Evolutionary conservation across 2,329 filamentous ascomycete genomes (phyloP).

Genomic region (Ophiosphaerella herpotricha): DNA sequence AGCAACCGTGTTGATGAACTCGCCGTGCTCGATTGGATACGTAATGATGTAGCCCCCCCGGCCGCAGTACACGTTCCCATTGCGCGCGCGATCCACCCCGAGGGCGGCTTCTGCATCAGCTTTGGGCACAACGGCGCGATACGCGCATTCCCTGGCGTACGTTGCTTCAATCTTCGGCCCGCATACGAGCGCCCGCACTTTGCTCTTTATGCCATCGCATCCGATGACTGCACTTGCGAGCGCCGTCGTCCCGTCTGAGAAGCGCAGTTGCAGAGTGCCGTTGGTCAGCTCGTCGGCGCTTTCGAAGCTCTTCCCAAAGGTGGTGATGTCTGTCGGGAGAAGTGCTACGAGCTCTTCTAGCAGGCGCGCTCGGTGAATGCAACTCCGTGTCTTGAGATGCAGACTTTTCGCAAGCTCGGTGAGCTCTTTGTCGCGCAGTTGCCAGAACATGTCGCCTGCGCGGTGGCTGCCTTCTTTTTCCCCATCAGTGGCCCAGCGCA

Average conservation of each 20-base stretch:
- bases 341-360: conserved; percentile 27
- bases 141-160: conserved; percentile 64
- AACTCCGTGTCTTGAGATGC: conserved; percentile 19
- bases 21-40: conserved; percentile 63
- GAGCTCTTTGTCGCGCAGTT: conserved; percentile 16
- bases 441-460: conserved; percentile 22
- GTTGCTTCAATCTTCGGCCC: conserved; percentile 47
- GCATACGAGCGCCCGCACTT: conserved; percentile 57
- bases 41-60: conserved; percentile 62
- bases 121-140: conserved; percentile 65
- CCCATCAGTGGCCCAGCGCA: conserved; percentile 24
- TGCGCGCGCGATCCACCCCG: conserved; percentile 54
- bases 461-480: conserved; percentile 8
- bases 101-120: conserved; percentile 53
- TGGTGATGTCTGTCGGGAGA: conserved; percentile 19
- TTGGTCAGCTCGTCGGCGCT: conserved; percentile 14
- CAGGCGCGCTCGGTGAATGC: conserved; percentile 30
- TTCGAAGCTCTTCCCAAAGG: conserved; percentile 25
- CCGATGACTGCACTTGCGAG: conserved; percentile 57
- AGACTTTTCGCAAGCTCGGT: conserved; percentile 5
- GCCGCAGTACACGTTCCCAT: conserved; percentile 61
- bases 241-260: conserved; percentile 51
- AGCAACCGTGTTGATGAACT: conserved; percentile 56
- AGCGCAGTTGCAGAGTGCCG: conserved; percentile 29
- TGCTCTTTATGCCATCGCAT: conserved; percentile 67